phyloP scores from a whole-genome alignment of 768 basidiomycete genomes.

The Pulveroboletus sp. region DNA sequence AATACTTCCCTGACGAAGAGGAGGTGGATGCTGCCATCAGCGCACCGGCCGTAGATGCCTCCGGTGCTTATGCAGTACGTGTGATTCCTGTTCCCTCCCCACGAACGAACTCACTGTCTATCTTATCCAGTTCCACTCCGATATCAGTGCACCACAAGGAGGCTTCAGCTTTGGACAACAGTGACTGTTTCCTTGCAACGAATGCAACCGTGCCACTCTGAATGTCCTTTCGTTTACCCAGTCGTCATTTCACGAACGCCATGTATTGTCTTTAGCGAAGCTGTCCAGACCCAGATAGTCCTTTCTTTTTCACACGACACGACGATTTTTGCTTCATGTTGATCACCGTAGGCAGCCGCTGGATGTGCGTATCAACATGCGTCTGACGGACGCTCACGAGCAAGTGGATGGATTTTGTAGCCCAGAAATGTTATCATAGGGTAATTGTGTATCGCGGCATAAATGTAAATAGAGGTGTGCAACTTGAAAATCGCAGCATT shows the following conservation, averaged over 20 bases:
- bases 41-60: constrained; percentile 69
- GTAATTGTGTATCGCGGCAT: constrained; percentile 16
- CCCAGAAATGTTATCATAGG: constrained; percentile 19
- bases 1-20: constrained; percentile 98
- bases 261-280: constrained; percentile 14
- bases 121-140: constrained; percentile 66
- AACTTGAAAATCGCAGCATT: background rate
- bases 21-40: constrained; percentile 81
- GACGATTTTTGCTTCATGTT: constrained; percentile 18
- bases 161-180: constrained; percentile 91
- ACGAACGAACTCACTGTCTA: constrained; percentile 5
- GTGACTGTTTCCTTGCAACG: constrained; percentile 24
- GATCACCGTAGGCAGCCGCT: constrained; percentile 19
- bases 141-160: constrained; percentile 85
- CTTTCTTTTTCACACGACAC: constrained; percentile 10
- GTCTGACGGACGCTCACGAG: constrained; percentile 35
- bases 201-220: background rate
- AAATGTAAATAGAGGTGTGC: constrained; percentile 12
- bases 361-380: constrained; percentile 22
- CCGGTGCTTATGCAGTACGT: constrained; percentile 72
- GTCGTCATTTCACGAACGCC: constrained; percentile 20
- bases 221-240: constrained; percentile 8
- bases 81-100: background rate
- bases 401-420: constrained; percentile 20
- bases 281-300: constrained; percentile 17